These are phyloP conservation scores for Candida mattraensis DNA, from an alignment of 805 yeast species.

Conservation along the genomic window DNA sequence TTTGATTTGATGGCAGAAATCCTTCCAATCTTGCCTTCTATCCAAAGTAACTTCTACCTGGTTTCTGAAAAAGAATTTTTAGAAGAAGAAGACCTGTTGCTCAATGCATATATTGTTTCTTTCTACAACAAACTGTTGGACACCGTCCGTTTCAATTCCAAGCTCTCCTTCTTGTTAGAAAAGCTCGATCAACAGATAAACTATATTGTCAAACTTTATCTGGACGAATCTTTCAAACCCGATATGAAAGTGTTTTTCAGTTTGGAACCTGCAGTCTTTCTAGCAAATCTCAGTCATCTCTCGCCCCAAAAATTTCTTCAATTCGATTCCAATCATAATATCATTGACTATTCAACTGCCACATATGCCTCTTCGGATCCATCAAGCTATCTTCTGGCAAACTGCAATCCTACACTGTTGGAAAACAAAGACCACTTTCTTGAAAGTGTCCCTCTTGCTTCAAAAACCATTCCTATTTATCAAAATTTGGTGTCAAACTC, in stretches of 20 bases:
- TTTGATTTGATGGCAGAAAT: slow-evolving; percentile 32
- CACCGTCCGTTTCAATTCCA: slow-evolving; percentile 1
- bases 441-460: slow-evolving; percentile 21
- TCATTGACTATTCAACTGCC: slow-evolving; percentile 22
- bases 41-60: slow-evolving; percentile 29
- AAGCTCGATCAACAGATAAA: slow-evolving; percentile 22
- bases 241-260: slow-evolving; percentile 27
- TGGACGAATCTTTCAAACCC: slow-evolving; percentile 24
- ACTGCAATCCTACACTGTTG: slow-evolving; percentile 28
- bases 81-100: slow-evolving; percentile 30
- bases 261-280: slow-evolving; percentile 21
- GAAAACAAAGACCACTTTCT: slow-evolving; percentile 17
- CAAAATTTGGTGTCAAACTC: slow-evolving; percentile 25
- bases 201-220: slow-evolving; percentile 25
- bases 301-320: slow-evolving; percentile 21
- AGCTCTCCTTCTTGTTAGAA: slow-evolving; percentile 12
- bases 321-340: slow-evolving; percentile 22
- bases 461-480: slow-evolving; percentile 25
- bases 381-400: slow-evolving; percentile 26
- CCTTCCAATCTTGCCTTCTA: slow-evolving; percentile 23
- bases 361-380: slow-evolving; percentile 13
- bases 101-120: slow-evolving; percentile 29
- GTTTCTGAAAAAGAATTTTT: slow-evolving; percentile 24
- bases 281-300: slow-evolving; percentile 20
- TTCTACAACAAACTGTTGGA: slow-evolving; percentile 32